Evolutionary conservation across 2,329 filamentous ascomycete species (phyloP), one percentile per base, ranked within the genome.

Genomic region (Stromatinia cepivora): DNA sequence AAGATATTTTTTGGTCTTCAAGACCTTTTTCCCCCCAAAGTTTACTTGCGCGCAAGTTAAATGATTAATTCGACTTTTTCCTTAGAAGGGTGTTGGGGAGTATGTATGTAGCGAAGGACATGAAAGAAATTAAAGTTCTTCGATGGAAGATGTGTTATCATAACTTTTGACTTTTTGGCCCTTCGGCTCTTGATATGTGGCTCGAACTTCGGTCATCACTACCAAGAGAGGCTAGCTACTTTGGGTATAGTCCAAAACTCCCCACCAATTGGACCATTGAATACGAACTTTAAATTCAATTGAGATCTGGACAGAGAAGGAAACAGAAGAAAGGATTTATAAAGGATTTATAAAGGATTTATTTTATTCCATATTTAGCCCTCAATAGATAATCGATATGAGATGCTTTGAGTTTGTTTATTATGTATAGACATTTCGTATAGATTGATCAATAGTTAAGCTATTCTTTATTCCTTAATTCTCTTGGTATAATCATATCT

Each of bases 41-140:
- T 54, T 36, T 57, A 67, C 70, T 73, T 74, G 74, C 72, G 72
- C 73, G 72, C 75, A 74, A 72, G 65, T 61, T 39, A 39, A 42
- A 17, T 28, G 22, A 52, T 52, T 13, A 22, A 53, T 10, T 52
- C 22, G 25, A 53, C 15, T 52, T 36, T 64, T 25, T 20, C 31
- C 45, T 52, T 34, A 20, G 39, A 42, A 52, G n/a, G 8, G 28
- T 52, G 28, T 42, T 54, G 15, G 56, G 9, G 17, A 48, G 25
- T 34, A 52, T 25, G 25, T 46, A 34, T 15, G 22, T 50, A 46
- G 39, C 13, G 20, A 20, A 69, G 52, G 62, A 42, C 39, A 67
- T 67, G 58, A 59, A 70, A 67, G 34, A 28, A 59, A 58, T 31
- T 39, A 42, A 53, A 46, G 36, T 67, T 67, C 53, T 34, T 48